Evolutionary conservation across 768 basidiomycete genomes (phyloP), one percentile per base, ranked within the genome.

Genomic region (Russula olivacea): DNA sequence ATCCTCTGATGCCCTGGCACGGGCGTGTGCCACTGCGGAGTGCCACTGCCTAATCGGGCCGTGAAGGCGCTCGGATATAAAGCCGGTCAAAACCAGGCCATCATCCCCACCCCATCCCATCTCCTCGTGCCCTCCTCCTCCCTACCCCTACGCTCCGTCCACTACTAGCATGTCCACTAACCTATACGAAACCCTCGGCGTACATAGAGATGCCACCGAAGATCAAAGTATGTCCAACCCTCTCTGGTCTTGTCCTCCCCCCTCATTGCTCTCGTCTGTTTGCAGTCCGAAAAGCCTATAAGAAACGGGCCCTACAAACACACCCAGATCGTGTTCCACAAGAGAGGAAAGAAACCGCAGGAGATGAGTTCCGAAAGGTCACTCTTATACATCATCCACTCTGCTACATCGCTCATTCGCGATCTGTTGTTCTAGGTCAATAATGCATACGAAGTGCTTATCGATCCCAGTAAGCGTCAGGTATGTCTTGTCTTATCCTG

Each of bases 231-330:
- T 30, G 84, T 78, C 28, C 34, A 59, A 47, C 15, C 55, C 58
- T 66, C 30, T 34, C 57, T 17, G 2, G 25, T 25, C 30, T 34
- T 15, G 25, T 36, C 28, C 25, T 32, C 36, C 45, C 38, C 17
- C 28, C 48, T 61, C 23, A 40, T 11, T 9, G 9, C 38, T 21
- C n/a, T 11, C 14, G 1, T 36, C 23, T 34, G 21, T 12, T 48
- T 25, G 41, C 65, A 91, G 89, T 91, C 66, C 82, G 87, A 64
- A 88, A 81, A 68, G 89, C 89, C n/a, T 91, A 91, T 78, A 85
- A 81, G 72, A 83, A 78, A 74, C 80, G 76, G 69, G 89, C 89
- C 2, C 70, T 91, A 30, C 76, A 83, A 61, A 91, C 88, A 2
- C 89, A 91, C 71, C 89, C 89, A 6, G 89, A 91, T 69, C 78